Evolutionary conservation across 345 rosid genomes (phyloP).

Genomic region (Litchi chinensis): DNA sequence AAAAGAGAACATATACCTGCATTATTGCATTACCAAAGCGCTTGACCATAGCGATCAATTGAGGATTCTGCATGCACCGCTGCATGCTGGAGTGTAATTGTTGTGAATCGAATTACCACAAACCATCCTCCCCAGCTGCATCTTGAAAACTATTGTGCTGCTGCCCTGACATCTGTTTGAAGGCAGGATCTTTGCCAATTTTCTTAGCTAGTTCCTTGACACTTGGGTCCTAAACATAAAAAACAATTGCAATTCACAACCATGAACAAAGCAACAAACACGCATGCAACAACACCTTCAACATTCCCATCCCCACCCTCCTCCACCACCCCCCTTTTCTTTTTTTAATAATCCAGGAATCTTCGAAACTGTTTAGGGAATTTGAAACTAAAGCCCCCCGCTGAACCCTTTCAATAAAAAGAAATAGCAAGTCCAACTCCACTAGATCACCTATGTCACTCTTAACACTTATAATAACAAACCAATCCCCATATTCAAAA

Average conservation of each 20-base stretch:
- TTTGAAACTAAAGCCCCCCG: too few relatives aligned
- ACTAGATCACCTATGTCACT: not conserved
- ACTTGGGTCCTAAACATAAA: constrained; percentile 74
- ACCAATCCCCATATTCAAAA: too few relatives aligned
- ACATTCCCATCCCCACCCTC: too few relatives aligned
- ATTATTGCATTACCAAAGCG: constrained; percentile 85
- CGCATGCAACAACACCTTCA: not conserved
- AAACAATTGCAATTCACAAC: not conserved
- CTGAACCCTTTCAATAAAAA: not conserved
- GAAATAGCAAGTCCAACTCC: not conserved
- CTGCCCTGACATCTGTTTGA: constrained; percentile 96
- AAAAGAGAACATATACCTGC: constrained; percentile 50
- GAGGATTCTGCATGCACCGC: constrained; percentile 97
- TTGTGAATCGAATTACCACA: constrained; percentile 61
- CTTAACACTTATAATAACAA: not conserved
- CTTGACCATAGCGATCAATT: constrained; percentile 93
- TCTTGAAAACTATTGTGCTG: constrained; percentile 78
- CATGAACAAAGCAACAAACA: not conserved
- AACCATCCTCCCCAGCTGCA: constrained; percentile 47
- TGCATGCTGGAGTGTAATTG: constrained; percentile 83
- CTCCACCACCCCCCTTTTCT: too few relatives aligned
- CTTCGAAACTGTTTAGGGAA: too few relatives aligned
- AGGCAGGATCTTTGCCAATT: constrained; percentile 91
- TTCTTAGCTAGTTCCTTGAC: constrained; percentile 92
- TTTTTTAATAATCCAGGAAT: too few relatives aligned